phyloP scores from a whole-genome alignment of 106 monocot genomes.

The Iris macrosiphon region DNA sequence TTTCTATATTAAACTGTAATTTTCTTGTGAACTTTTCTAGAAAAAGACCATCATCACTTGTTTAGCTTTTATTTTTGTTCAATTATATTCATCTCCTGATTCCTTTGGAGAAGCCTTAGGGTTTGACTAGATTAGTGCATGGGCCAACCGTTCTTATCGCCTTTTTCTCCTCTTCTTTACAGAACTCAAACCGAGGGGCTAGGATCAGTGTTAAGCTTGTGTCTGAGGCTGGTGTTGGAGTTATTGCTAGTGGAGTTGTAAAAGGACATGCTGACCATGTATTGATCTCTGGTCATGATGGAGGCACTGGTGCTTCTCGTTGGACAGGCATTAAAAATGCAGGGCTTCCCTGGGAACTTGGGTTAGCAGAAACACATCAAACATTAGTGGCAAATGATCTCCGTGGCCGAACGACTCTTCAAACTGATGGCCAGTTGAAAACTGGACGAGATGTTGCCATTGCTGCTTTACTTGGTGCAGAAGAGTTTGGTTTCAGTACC shows the following conservation, averaged over 20 bases:
- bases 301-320: constrained; percentile 88
- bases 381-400: constrained; percentile 86
- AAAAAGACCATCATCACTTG: no score
- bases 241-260: constrained; percentile 97
- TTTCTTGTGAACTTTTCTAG: no score
- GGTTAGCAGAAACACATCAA: constrained; percentile 89
- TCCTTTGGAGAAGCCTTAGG: no score
- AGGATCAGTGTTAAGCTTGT: constrained; percentile 95
- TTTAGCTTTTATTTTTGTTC: no score
- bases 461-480: constrained; percentile 85
- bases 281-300: constrained; percentile 98
- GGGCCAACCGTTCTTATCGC: neutral
- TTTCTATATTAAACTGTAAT: no score
- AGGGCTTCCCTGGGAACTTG: constrained; percentile 96
- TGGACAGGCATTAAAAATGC: constrained; percentile 97
- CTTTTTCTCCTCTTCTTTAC: constrained; percentile 10
- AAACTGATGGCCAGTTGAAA: constrained; percentile 92
- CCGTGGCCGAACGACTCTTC: constrained; percentile 82
- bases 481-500: constrained; percentile 95
- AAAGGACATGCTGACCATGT: constrained; percentile 99
- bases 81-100: no score
- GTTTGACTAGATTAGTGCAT: no score
- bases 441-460: constrained; percentile 90
- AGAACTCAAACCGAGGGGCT: constrained; percentile 96
- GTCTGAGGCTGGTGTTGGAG: constrained; percentile 98